A percentile compares a stretch with the other conserved stretches of the same genome.
These are phyloP conservation scores for Cercospora beticola DNA, from an alignment of 2,329 filamentous ascomycete genomes.

Conservation along the genomic window DNA sequence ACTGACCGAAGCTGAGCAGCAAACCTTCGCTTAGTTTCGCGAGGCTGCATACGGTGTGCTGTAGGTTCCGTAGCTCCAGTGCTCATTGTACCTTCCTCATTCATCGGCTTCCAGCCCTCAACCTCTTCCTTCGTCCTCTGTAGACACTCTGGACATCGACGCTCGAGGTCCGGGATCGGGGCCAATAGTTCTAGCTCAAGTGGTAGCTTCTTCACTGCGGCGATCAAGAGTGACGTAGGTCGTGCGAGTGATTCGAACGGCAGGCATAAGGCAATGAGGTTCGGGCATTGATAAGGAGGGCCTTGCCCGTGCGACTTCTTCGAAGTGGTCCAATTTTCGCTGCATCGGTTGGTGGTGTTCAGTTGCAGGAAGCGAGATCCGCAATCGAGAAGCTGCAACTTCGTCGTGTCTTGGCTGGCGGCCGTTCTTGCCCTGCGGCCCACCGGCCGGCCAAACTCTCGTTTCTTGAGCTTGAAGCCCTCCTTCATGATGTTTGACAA, in stretches of 20 bases:
- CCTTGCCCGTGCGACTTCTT: background rate
- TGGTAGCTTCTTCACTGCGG: background rate
- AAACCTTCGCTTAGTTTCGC: slow-evolving; percentile 11
- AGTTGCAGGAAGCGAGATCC: background rate
- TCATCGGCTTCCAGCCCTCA: background rate
- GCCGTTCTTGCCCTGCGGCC: slow-evolving; percentile 1
- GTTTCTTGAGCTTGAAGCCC: background rate
- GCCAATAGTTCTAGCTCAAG: background rate
- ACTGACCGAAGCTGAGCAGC: slow-evolving; percentile 22
- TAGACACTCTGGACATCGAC: background rate
- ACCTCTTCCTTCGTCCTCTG: background rate
- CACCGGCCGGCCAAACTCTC: background rate
- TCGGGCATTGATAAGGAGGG: background rate
- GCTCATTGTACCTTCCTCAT: background rate
- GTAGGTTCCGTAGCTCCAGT: background rate
- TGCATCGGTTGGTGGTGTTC: background rate
- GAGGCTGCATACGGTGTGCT: background rate
- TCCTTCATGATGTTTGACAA: background rate
- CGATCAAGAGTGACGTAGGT: background rate
- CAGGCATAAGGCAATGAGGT: background rate
- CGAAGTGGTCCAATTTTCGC: background rate
- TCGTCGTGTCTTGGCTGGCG: slow-evolving; percentile 55
- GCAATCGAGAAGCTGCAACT: slow-evolving; percentile 44
- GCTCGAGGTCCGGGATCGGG: background rate
- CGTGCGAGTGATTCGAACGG: background rate